Evolutionary conservation across 495 filamentous ascomycete species (phyloP).

Genomic region (Jackrogersella multiformis): DNA sequence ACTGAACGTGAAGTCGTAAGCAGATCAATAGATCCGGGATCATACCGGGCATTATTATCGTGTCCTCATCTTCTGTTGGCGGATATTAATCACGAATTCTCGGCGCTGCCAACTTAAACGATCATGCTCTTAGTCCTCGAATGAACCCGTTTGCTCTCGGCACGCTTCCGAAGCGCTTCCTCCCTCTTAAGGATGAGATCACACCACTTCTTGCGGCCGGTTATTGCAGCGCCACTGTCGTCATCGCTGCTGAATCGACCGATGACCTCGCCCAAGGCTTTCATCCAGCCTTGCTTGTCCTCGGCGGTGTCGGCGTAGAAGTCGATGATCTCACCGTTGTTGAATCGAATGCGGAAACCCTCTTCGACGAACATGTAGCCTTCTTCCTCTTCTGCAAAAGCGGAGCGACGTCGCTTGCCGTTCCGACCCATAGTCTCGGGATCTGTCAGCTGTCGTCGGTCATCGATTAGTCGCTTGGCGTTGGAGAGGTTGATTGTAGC

Average conservation of each 20-base stretch:
- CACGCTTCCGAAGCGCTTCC: constrained; percentile 54
- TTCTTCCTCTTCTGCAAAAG: constrained; percentile 97
- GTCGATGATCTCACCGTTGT: constrained; percentile 96
- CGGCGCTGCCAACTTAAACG: constrained; percentile 44
- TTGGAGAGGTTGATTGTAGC: constrained; percentile 97
- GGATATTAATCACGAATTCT: constrained; percentile 24
- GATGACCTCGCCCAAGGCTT: constrained; percentile 83
- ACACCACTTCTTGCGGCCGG: constrained; percentile 74
- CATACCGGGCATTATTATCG: constrained; percentile 32
- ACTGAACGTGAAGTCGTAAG: constrained; percentile 29
- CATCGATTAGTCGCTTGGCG: constrained; percentile 93
- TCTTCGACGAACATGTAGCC: constrained; percentile 99
- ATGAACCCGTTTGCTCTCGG: constrained; percentile 55
- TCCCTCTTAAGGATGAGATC: constrained; percentile 79
- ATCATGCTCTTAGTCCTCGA: constrained; percentile 65
- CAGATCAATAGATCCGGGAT: constrained; percentile 21
- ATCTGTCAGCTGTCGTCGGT: constrained; percentile 81
- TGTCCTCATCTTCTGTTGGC: constrained; percentile 34
- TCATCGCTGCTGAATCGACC: constrained; percentile 63
- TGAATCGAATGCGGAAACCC: constrained; percentile 97
- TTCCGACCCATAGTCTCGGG: constrained; percentile 77
- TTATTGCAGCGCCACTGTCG: constrained; percentile 46
- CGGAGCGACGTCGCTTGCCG: constrained; percentile 85
- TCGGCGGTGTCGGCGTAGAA: constrained; percentile 91
- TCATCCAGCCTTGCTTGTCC: constrained; percentile 95